Evolutionary conservation across 495 filamentous ascomycete genomes (phyloP).

Genomic region (Lophiotrema nucula): DNA sequence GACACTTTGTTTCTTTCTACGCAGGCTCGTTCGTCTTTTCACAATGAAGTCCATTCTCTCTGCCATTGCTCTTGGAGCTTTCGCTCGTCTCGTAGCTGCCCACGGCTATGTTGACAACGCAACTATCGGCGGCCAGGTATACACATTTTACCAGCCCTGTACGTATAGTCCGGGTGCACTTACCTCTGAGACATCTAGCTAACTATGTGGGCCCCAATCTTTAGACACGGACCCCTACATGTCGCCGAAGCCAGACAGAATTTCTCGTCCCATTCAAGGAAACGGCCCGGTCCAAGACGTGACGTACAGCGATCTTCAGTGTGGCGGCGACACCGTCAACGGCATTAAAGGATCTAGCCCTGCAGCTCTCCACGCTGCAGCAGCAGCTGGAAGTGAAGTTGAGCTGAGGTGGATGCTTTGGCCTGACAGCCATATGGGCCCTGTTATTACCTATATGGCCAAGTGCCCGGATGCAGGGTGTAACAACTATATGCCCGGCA

Average conservation of each 20-base stretch:
- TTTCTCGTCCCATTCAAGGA: constrained; percentile 50
- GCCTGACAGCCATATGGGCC: constrained; percentile 27
- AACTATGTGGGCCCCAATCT: too few relatives aligned
- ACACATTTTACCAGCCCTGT: constrained; percentile 43
- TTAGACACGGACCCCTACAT: constrained; percentile 53
- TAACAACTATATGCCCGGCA: constrained; percentile 20
- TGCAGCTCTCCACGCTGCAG: constrained; percentile 19
- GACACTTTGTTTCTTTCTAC: background rate
- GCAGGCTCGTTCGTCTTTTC: background rate
- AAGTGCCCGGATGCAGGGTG: constrained; percentile 30
- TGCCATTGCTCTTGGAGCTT: constrained; percentile 1
- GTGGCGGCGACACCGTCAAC: constrained; percentile 27
- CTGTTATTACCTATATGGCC: constrained; percentile 29
- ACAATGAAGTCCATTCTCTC: constrained; percentile 24
- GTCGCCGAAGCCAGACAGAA: constrained; percentile 33
- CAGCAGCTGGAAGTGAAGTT: constrained; percentile 13
- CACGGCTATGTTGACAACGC: constrained; percentile 42
- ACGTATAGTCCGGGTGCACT: too few relatives aligned
- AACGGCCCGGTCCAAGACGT: constrained; percentile 53
- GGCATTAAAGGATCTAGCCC: constrained; percentile 40
- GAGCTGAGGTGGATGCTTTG: constrained; percentile 29
- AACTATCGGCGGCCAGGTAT: constrained; percentile 44
- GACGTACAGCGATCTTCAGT: constrained; percentile 48
- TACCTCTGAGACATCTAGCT: too few relatives aligned
- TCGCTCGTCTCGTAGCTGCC: constrained; percentile 19